A percentile compares a stretch with the other conserved stretches of the same genome.
Evolutionary conservation across 1,284 basidiomycete genomes (phyloP).

Genomic region (Ceratobasidium sp.): DNA sequence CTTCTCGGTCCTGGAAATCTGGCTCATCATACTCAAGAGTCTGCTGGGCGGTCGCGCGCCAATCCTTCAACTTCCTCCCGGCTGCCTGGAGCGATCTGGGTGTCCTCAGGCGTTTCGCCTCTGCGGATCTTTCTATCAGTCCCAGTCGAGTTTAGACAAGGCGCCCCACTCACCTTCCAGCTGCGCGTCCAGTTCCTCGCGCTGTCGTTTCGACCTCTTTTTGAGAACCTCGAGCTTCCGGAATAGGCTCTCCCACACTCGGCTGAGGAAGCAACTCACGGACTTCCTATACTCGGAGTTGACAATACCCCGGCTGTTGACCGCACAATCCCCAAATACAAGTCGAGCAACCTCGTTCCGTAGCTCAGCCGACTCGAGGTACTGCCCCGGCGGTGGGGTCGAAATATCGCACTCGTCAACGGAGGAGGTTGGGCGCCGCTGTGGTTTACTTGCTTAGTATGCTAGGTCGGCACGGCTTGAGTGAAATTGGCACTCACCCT

Average conservation of each 20-base stretch:
- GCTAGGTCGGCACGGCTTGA: neutral
- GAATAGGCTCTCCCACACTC: neutral
- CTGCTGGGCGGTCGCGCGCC: neutral
- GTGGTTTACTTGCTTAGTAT: neutral
- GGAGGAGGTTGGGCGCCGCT: neutral
- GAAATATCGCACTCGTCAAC: neutral
- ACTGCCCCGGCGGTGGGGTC: neutral
- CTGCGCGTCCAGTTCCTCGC: neutral
- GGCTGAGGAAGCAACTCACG: neutral
- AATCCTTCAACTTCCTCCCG: slow-evolving; percentile 1
- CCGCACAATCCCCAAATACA: slow-evolving; percentile 5
- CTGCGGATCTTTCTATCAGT: too few species aligned
- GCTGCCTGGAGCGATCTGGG: neutral
- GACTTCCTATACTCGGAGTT: neutral
- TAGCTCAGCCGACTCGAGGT: neutral
- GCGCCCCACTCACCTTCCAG: too few species aligned
- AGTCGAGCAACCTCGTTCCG: neutral
- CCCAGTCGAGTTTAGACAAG: too few species aligned
- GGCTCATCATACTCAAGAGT: slow-evolving; percentile 4
- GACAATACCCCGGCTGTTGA: neutral
- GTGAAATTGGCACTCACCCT: neutral
- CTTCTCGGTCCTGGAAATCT: neutral
- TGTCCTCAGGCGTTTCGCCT: too few species aligned
- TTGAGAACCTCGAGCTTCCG: neutral
- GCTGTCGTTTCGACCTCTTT: neutral